These are phyloP conservation scores for Penicillium angulare DNA, from an alignment of 495 filamentous ascomycete species.

Conservation along the genomic window DNA sequence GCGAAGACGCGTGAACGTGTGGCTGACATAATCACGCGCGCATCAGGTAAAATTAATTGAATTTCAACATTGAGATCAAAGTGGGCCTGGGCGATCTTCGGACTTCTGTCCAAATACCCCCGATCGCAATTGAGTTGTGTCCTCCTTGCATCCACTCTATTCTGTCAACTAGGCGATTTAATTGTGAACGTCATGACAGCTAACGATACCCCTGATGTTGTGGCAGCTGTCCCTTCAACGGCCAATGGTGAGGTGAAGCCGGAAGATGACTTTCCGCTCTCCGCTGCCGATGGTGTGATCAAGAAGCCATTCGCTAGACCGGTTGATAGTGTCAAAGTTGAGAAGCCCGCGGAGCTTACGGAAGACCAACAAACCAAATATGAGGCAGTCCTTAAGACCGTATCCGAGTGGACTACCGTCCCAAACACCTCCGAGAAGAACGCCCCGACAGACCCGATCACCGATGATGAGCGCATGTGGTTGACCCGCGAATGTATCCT, in stretches of 20 bases:
- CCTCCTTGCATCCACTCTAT: background rate
- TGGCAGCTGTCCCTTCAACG: constrained; percentile 1
- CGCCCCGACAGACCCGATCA: constrained; percentile 62
- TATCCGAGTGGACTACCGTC: constrained; percentile 68
- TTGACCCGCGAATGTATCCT: constrained; percentile 89
- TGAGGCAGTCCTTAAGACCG: constrained; percentile 64
- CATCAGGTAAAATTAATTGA: constrained; percentile 19
- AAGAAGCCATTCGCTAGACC: constrained; percentile 71
- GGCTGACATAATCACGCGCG: constrained; percentile 20
- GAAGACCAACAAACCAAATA: constrained; percentile 84
- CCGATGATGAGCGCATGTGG: constrained; percentile 82
- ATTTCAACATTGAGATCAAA: background rate
- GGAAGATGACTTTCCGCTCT: constrained; percentile 41
- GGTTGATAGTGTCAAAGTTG: constrained; percentile 52
- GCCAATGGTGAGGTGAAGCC: constrained; percentile 19
- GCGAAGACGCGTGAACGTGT: constrained; percentile 22
- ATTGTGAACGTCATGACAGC: constrained; percentile 9
- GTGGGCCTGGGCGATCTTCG: background rate
- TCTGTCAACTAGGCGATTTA: background rate
- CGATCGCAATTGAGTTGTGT: constrained; percentile 1
- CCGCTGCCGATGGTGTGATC: constrained; percentile 49
- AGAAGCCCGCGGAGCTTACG: constrained; percentile 54
- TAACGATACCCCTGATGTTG: constrained; percentile 12
- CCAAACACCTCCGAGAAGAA: constrained; percentile 57
- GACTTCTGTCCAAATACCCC: background rate